A percentile compares a stretch with the other conserved stretches of the same genome.
Evolutionary conservation across 805 yeast genomes (phyloP).

Genomic region (Yamadazyma insecticola): DNA sequence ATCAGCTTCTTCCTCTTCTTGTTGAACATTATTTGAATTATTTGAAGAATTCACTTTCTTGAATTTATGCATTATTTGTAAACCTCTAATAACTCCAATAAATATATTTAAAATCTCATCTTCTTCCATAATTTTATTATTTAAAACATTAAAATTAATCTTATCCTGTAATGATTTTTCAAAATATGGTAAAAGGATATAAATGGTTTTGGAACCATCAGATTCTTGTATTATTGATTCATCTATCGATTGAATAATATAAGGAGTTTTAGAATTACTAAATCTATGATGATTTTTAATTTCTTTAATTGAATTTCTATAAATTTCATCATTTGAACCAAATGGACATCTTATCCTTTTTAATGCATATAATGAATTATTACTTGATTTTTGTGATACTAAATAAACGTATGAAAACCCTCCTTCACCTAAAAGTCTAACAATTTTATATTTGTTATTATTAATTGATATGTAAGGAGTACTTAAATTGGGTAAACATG

Average conservation of each 20-base stretch:
- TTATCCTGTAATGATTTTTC: constrained; percentile 71
- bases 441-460: constrained; percentile 55
- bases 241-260: constrained; percentile 65
- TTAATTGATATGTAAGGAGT: constrained; percentile 61
- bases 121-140: constrained; percentile 52
- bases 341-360: constrained; percentile 86
- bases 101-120: constrained; percentile 57
- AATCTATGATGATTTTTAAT: constrained; percentile 72
- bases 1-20: constrained; percentile 24
- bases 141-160: constrained; percentile 61
- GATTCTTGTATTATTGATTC: constrained; percentile 66
- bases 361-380: constrained; percentile 57
- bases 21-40: constrained; percentile 2
- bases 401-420: constrained; percentile 85
- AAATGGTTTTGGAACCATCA: constrained; percentile 78
- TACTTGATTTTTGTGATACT: constrained; percentile 47
- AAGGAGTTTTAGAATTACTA: constrained; percentile 48
- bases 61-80: constrained; percentile 70
- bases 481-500: constrained; percentile 40
- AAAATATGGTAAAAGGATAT: constrained; percentile 76
- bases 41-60: constrained; percentile 18
- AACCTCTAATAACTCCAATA: constrained; percentile 68
- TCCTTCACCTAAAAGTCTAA: constrained; percentile 82
- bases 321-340: constrained; percentile 69
- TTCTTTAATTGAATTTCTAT: constrained; percentile 64